phyloP scores from a whole-genome alignment of 768 basidiomycete species.

The Trametes punicea region DNA sequence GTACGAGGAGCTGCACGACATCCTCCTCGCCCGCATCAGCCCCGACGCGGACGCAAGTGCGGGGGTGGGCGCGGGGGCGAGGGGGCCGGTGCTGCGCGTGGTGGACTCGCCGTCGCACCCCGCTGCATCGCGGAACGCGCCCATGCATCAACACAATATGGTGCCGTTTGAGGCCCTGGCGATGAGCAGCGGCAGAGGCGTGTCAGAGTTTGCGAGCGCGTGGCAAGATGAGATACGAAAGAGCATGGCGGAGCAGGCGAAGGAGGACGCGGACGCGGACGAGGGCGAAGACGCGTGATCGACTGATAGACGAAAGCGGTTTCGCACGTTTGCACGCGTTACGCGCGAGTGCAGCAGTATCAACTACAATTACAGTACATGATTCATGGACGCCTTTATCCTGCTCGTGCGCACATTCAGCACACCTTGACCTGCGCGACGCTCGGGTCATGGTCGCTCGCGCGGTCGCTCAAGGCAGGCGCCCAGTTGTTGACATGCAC shows the following conservation, averaged over 20 bases:
- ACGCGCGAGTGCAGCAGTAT: too few relatives aligned
- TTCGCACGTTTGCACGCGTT: too few relatives aligned
- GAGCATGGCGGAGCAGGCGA: conserved; percentile 15
- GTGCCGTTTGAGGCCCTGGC: conserved; percentile 85
- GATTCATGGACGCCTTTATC: not conserved
- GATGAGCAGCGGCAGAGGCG: conserved; percentile 67
- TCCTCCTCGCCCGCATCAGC: conserved; percentile 31
- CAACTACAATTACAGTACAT: not conserved
- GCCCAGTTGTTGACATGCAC: conserved; percentile 61
- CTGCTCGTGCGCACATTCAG: conserved; percentile 14
- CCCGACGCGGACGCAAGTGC: not conserved
- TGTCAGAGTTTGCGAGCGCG: conserved; percentile 67
- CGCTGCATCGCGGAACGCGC: conserved; percentile 60
- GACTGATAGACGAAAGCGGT: too few relatives aligned
- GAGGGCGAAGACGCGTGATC: not conserved
- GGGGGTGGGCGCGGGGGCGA: too few relatives aligned
- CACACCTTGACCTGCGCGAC: conserved; percentile 49
- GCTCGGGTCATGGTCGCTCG: conserved; percentile 60
- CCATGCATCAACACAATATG: conserved; percentile 83
- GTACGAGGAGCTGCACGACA: conserved; percentile 64
- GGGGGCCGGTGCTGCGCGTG: conserved; percentile 51
- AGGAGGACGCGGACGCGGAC: not conserved
- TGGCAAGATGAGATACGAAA: conserved; percentile 56
- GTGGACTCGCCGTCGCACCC: conserved; percentile 78
- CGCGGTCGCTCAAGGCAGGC: conserved; percentile 36